A percentile compares a stretch with the other conserved stretches of the same genome.
Evolutionary conservation across 1,284 basidiomycete species (phyloP).

Genomic region (Crucibulum parvulum): DNA sequence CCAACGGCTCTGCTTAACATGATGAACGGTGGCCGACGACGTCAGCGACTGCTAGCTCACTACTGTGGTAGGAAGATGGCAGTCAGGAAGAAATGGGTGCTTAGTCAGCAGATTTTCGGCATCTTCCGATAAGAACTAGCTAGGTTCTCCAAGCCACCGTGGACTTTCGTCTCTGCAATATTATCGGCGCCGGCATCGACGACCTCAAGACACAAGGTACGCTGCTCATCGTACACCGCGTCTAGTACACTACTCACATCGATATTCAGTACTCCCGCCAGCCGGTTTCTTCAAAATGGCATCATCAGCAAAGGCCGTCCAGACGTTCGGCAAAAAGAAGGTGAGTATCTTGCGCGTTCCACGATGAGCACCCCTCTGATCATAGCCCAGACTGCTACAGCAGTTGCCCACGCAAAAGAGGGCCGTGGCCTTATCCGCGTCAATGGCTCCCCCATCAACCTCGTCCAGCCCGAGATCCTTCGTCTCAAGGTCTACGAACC

Average conservation of each 20-base stretch:
- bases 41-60: constrained; percentile 1
- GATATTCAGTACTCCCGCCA: constrained; percentile 16
- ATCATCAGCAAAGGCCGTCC: constrained; percentile 85
- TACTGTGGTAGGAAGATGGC: not conserved
- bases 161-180: constrained; percentile 21
- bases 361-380: constrained; percentile 7
- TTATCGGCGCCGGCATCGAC: constrained; percentile 46
- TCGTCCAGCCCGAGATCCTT: constrained; percentile 94
- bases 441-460: constrained; percentile 96
- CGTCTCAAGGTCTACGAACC: constrained; percentile 99
- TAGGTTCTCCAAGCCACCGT: constrained; percentile 46
- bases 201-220: constrained; percentile 50
- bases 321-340: constrained; percentile 99
- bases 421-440: constrained; percentile 98
- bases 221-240: constrained; percentile 11
- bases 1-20: too few species aligned
- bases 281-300: constrained; percentile 60
- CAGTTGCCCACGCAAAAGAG: constrained; percentile 95
- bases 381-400: constrained; percentile 84
- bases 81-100: constrained; percentile 1
- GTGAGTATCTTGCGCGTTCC: constrained; percentile 46
- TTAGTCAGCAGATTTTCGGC: constrained; percentile 40
- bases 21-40: too few species aligned
- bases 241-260: constrained; percentile 3
- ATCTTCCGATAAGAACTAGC: constrained; percentile 43